Evolutionary conservation across 1,284 basidiomycete genomes (phyloP).

Genomic region (Fomitopsis betulina): DNA sequence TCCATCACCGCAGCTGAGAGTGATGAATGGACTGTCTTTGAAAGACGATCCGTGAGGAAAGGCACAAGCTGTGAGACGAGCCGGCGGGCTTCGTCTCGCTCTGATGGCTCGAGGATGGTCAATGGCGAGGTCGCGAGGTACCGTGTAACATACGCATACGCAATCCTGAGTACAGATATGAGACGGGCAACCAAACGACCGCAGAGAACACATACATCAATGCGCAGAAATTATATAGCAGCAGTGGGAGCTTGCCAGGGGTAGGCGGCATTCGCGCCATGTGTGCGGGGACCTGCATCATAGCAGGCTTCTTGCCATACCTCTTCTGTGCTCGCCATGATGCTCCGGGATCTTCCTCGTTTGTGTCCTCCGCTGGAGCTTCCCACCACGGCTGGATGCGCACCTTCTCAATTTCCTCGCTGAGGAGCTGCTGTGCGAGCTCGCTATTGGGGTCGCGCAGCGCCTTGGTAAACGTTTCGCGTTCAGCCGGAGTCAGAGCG

Average conservation of each 20-base stretch:
- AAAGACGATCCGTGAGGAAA: constrained; percentile 55
- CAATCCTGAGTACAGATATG: constrained; percentile 38
- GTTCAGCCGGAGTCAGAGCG: constrained; percentile 53
- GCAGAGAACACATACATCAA: constrained; percentile 47
- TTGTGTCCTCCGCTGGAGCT: constrained; percentile 1
- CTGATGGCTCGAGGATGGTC: constrained; percentile 35
- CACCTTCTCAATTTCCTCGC: constrained; percentile 40
- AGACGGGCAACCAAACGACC: background rate
- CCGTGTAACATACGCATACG: constrained; percentile 62
- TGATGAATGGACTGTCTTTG: constrained; percentile 43
- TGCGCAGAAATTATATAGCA: constrained; percentile 62
- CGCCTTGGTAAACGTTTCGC: constrained; percentile 50
- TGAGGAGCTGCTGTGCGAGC: constrained; percentile 55
- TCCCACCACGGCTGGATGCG: constrained; percentile 27
- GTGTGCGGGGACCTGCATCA: constrained; percentile 44
- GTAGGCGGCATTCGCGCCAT: constrained; percentile 37
- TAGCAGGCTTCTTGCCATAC: constrained; percentile 38
- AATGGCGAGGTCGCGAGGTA: constrained; percentile 56
- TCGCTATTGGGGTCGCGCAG: constrained; percentile 56
- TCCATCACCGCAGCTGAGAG: constrained; percentile 50
- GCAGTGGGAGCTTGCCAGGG: constrained; percentile 31
- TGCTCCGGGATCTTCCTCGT: constrained; percentile 1
- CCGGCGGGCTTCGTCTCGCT: constrained; percentile 40
- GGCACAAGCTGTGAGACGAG: constrained; percentile 51
- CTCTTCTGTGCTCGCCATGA: constrained; percentile 2